Base-by-base conservation (phyloP, 2,329 filamentous ascomycete genomes). In the Mycosphaerella sp. region DNA sequence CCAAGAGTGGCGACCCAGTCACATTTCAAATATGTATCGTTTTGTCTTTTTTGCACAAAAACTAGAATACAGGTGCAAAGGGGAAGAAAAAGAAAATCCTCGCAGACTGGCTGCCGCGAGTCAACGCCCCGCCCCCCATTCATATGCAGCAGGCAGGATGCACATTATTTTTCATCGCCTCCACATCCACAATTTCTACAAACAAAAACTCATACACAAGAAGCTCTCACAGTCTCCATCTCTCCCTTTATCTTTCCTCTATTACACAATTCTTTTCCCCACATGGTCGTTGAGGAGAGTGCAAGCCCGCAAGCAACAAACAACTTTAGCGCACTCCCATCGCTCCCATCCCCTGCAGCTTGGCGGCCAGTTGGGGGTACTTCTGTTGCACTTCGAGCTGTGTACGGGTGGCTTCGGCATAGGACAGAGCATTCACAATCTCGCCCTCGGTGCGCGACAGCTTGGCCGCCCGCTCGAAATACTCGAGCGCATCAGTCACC, bases 391-490 rank as follows among this genome's bases (percentile, higher is more conserved):
- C 76, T 75, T 95, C 88, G 59, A 98, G 82, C 74, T 98, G 93
- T 59, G 93, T 97, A 67, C 93, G 82, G 39, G 93, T 97, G 17
- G 93, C 93, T 74, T 98, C 93, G 31, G 93, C 93, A 69, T 98
- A 98, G 17, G 89, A 95, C 14, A 98, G 80, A 6, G 93, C 93
- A 68, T 97, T 97, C 63, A 97, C 84, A 59, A 97, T 91, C 76
- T 98, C 93, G 56, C 87, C 89, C 67, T 96, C 92, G 34, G 93
- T 98, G 65, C 93, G 81, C 45, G 90, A 91, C 50, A 98, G 83
- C 75, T 97, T 91, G 29, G 92, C 93, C 1, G 93, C 93, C 57
- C 89, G 86, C 78, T 97, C 91, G 70, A 98, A 98, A 78, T 97
- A 97, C 73, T 87, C 89, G 62, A 98, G 83, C 0, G 93, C 93